A percentile compares a stretch with the other conserved stretches of the same genome.
Evolutionary conservation across 768 basidiomycete genomes (phyloP).

Genomic region (Auricularia sp.): DNA sequence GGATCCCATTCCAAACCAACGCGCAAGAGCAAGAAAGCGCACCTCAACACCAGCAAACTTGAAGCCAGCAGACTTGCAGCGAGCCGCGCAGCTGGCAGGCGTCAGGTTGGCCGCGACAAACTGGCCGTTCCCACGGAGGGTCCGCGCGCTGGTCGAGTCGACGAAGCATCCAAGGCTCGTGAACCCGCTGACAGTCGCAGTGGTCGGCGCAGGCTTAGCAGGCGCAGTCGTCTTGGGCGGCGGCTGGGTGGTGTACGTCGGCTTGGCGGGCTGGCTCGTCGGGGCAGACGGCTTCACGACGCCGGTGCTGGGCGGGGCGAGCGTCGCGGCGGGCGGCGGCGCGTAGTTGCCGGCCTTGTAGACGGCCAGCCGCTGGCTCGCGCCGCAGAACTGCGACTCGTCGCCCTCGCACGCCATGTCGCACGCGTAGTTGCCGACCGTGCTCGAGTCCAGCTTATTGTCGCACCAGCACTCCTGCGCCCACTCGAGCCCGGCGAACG

Average conservation of each 20-base stretch:
- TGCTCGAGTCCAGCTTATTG: conserved; percentile 11
- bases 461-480: conserved; percentile 21
- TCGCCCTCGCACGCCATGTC: conserved; percentile 20
- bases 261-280: conserved; percentile 39
- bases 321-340: conserved; percentile 32
- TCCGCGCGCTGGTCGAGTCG: neutral
- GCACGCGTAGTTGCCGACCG: conserved; percentile 16
- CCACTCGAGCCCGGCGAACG: conserved; percentile 22
- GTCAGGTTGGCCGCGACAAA: conserved; percentile 2
- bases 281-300: conserved; percentile 24
- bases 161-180: conserved; percentile 37
- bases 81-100: neutral
- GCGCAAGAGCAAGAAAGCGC: neutral
- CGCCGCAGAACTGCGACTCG: conserved; percentile 21
- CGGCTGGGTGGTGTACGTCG: conserved; percentile 42
- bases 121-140: neutral
- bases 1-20: neutral
- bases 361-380: conserved; percentile 17
- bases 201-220: neutral
- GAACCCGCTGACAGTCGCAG: neutral
- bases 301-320: conserved; percentile 5
- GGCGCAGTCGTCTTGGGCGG: neutral
- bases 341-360: conserved; percentile 34
- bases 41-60: conserved; percentile 61
- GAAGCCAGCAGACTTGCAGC: conserved; percentile 29